Conservation (phyloP, 768 basidiomycete genomes). For the Hericium rajendrae region DNA sequence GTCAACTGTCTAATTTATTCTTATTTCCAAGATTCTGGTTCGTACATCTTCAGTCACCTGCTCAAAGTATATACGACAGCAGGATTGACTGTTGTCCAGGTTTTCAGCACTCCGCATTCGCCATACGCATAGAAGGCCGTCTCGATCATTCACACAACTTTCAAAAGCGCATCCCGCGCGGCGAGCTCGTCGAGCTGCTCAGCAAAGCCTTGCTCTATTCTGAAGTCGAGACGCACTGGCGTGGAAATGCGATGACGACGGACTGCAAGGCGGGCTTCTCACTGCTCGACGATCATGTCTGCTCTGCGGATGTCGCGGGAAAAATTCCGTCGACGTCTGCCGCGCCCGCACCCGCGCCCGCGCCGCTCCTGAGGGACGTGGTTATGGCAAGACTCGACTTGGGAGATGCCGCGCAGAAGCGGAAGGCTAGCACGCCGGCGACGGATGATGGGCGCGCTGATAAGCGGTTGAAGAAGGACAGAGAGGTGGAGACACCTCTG, state of each 20-base stretch:
- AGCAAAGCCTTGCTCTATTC: slow-evolving; percentile 71
- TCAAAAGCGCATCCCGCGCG: slow-evolving; percentile 67
- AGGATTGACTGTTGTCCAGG: slow-evolving; percentile 31
- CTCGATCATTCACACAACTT: slow-evolving; percentile 62
- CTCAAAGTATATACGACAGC: slow-evolving; percentile 2
- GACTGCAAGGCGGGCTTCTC: slow-evolving; percentile 68
- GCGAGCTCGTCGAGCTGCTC: slow-evolving; percentile 73
- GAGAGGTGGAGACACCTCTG: slow-evolving; percentile 32
- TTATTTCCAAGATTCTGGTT: slow-evolving; percentile 78
- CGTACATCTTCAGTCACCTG: slow-evolving; percentile 1
- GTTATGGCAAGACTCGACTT: background rate
- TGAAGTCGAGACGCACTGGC: slow-evolving; percentile 82
- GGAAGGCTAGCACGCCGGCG: slow-evolving; percentile 20
- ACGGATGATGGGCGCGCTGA: slow-evolving; percentile 39
- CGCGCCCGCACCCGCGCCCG: background rate
- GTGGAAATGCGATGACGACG: slow-evolving; percentile 44
- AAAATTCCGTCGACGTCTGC: slow-evolving; percentile 12
- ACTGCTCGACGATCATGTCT: slow-evolving; percentile 65
- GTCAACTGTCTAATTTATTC: slow-evolving; percentile 80
- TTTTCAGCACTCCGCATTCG: slow-evolving; percentile 74
- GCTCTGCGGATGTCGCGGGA: slow-evolving; percentile 35
- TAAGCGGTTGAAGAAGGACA: slow-evolving; percentile 50
- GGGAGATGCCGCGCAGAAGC: slow-evolving; percentile 6
- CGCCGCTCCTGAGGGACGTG: background rate
- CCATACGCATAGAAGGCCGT: slow-evolving; percentile 64